These are phyloP conservation scores for Beauveria pseudobassiana DNA, from an alignment of 2,329 filamentous ascomycete species.

Conservation along the genomic window DNA sequence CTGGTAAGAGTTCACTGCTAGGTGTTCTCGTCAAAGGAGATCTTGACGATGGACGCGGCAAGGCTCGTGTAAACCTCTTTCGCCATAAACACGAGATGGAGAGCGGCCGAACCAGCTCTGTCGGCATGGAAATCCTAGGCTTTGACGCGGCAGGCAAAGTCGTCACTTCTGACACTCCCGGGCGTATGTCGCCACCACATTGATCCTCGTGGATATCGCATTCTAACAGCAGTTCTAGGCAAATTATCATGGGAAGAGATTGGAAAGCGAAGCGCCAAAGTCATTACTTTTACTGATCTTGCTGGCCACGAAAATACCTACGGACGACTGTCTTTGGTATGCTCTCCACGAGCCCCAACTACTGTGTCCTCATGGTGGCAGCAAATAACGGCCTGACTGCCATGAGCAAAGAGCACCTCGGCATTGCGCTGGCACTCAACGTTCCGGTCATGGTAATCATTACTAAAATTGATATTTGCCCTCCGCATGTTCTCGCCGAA, in stretches of 20 bases:
- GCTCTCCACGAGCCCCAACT: slow-evolving; percentile 90
- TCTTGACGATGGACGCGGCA: slow-evolving; percentile 88
- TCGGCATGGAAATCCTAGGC: slow-evolving; percentile 98
- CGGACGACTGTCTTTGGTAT: slow-evolving; percentile 95
- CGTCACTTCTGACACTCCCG: slow-evolving; percentile 72
- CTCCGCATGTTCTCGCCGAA: slow-evolving; percentile 88
- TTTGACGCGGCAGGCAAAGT: slow-evolving; percentile 84
- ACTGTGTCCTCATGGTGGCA: slow-evolving; percentile 96
- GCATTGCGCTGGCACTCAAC: slow-evolving; percentile 88
- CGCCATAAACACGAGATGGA: slow-evolving; percentile 97
- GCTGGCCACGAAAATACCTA: slow-evolving; percentile 93
- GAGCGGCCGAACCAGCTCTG: slow-evolving; percentile 87
- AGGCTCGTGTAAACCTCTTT: slow-evolving; percentile 91
- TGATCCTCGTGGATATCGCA: no score
- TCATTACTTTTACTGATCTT: slow-evolving; percentile 92
- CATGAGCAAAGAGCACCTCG: slow-evolving; percentile 97
- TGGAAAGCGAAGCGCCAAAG: slow-evolving; percentile 87
- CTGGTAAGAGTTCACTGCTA: slow-evolving; percentile 92
- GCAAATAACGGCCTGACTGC: slow-evolving; percentile 95
- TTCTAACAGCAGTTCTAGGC: slow-evolving; percentile 23
- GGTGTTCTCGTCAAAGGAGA: slow-evolving; percentile 93
- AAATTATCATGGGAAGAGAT: slow-evolving; percentile 95
- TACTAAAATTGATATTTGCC: slow-evolving; percentile 98
- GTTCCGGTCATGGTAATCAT: slow-evolving; percentile 97
- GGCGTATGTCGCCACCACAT: slow-evolving; percentile 48